phyloP scores from a whole-genome alignment of 208 protist genomes.

The Herpetomonas tarakana region DNA sequence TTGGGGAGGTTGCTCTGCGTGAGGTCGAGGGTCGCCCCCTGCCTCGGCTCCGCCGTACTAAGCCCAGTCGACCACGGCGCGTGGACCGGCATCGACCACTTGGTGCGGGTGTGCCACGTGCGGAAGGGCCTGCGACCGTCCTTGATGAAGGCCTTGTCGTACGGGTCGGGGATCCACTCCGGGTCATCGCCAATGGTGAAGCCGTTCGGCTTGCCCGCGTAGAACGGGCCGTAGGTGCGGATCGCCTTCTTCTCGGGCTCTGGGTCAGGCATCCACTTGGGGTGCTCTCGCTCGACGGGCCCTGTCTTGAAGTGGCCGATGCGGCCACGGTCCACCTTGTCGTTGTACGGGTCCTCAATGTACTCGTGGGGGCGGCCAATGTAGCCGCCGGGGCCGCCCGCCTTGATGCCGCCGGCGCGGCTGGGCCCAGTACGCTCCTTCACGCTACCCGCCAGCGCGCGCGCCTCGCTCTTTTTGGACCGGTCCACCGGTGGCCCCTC shows the following conservation, averaged over 20 bases:
- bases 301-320: conserved; percentile 75
- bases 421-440: conserved; percentile 14
- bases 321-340: conserved; percentile 68
- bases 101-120: conserved; percentile 88
- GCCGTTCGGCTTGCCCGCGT: conserved; percentile 65
- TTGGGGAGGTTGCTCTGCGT: conserved; percentile 56
- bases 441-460: conserved; percentile 11
- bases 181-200: conserved; percentile 58
- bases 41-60: conserved; percentile 70
- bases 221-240: conserved; percentile 61
- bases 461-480: conserved; percentile 9
- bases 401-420: conserved; percentile 55
- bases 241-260: conserved; percentile 48
- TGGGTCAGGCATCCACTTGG: conserved; percentile 82
- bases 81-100: conserved; percentile 84
- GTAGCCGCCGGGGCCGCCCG: conserved; percentile 60
- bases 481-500: conserved; percentile 22
- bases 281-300: conserved; percentile 53
- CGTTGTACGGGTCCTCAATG: conserved; percentile 77
- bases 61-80: conserved; percentile 82
- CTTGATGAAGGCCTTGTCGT: conserved; percentile 57
- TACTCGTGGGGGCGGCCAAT: conserved; percentile 74
- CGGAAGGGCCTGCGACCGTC: conserved; percentile 63
- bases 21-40: conserved; percentile 52
- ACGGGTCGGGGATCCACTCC: conserved; percentile 87